Percentiles rank a stretch among this genome's conserved stretches.
phyloP scores from a whole-genome alignment of 176 grass and related monocot species.

The Leersia perrieri region DNA sequence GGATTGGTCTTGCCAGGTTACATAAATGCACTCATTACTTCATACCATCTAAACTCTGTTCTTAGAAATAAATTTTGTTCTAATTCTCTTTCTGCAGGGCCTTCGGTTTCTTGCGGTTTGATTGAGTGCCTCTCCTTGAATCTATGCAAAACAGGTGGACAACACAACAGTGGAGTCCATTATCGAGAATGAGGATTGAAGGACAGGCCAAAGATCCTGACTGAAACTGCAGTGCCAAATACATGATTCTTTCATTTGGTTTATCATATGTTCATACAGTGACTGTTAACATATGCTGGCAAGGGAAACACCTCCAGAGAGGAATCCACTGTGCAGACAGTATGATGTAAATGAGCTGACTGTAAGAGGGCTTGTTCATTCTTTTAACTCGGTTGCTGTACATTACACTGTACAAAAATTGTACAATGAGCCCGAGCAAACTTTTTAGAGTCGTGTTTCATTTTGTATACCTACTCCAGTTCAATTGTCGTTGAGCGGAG shows the following conservation, averaged over 20 bases:
- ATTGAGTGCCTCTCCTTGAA: background rate
- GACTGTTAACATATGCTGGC: background rate
- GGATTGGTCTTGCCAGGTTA: background rate
- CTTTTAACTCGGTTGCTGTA: too few species aligned
- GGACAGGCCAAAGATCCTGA: background rate
- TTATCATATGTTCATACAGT: background rate
- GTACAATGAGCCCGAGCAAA: background rate
- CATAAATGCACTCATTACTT: background rate
- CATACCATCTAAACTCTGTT: background rate
- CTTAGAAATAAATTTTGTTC: slow-evolving; percentile 6
- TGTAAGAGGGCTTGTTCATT: background rate
- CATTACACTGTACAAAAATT: background rate
- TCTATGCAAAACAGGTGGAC: background rate
- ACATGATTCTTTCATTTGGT: background rate
- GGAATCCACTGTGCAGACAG: background rate
- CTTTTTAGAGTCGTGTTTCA: background rate
- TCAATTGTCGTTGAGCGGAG: too few species aligned
- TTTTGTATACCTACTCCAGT: too few species aligned
- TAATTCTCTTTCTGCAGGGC: background rate
- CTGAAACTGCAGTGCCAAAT: background rate
- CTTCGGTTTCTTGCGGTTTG: background rate
- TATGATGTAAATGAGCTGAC: background rate
- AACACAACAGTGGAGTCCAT: background rate
- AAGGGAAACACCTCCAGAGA: background rate
- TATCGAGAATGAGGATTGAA: background rate